A percentile compares a stretch with the other conserved stretches of the same genome.
phyloP scores from a whole-genome alignment of 768 basidiomycete species.

The Mycena indigotica region DNA sequence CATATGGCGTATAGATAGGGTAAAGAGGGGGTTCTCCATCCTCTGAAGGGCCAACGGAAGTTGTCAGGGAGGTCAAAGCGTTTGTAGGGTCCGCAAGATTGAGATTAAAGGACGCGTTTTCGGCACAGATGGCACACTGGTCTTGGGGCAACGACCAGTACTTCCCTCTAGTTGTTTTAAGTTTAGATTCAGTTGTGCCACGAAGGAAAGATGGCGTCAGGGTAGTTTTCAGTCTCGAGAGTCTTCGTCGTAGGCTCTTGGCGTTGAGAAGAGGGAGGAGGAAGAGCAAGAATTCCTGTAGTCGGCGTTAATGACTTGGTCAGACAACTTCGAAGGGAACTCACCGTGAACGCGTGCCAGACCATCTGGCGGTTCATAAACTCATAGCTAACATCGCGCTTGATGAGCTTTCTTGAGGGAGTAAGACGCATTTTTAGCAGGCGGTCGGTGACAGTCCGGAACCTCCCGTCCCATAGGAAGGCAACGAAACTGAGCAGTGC shows the following conservation, averaged over 20 bases:
- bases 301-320: constrained; percentile 7
- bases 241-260: constrained; percentile 60
- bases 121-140: constrained; percentile 91
- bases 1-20: constrained; percentile 81
- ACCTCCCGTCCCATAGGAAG: constrained; percentile 90
- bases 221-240: constrained; percentile 41
- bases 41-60: constrained; percentile 22
- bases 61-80: constrained; percentile 45
- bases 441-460: constrained; percentile 82
- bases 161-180: constrained; percentile 48
- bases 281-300: constrained; percentile 93
- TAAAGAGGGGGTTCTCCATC: constrained; percentile 52
- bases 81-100: constrained; percentile 56
- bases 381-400: constrained; percentile 92
- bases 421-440: constrained; percentile 73
- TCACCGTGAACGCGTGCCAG: constrained; percentile 96
- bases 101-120: constrained; percentile 66
- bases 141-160: constrained; percentile 68
- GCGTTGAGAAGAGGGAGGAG: constrained; percentile 82
- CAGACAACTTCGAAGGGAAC: constrained; percentile 31
- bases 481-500: constrained; percentile 75
- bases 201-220: constrained; percentile 29
- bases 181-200: constrained; percentile 5
- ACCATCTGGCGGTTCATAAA: constrained; percentile 99
- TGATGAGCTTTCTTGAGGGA: constrained; percentile 67